Percentiles rank a stretch among this genome's conserved stretches.
These are phyloP conservation scores for Cutaneotrichosporon sp. DNA, from an alignment of 1,284 basidiomycete species.

Conservation along the genomic window DNA sequence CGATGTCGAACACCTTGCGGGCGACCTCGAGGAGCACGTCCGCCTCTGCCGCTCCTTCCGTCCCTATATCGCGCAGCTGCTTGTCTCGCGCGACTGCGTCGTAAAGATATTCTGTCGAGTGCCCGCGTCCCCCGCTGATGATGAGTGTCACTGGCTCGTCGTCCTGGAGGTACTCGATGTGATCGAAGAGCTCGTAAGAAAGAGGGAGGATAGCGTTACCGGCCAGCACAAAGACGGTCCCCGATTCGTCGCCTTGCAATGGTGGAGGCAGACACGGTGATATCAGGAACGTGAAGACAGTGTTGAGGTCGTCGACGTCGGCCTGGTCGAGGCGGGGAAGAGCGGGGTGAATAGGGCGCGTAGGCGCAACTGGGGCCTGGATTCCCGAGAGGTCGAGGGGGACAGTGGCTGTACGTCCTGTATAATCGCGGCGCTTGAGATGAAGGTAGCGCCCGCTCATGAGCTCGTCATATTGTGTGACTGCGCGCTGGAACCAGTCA, in stretches of 20 bases:
- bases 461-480: background rate
- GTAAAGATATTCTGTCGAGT: background rate
- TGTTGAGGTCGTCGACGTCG: slow-evolving; percentile 1
- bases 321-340: background rate
- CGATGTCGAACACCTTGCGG: slow-evolving; percentile 2
- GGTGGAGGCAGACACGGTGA: background rate
- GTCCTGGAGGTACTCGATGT: background rate
- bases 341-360: background rate
- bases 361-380: background rate
- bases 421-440: background rate
- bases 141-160: background rate
- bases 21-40: background rate
- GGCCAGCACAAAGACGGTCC: background rate
- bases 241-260: background rate
- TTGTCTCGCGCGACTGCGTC: background rate
- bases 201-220: background rate
- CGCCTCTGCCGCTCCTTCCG: background rate
- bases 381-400: background rate
- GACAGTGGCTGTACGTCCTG: background rate
- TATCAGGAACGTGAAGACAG: background rate
- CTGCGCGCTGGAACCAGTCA: background rate
- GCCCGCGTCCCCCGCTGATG: background rate
- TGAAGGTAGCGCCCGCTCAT: background rate
- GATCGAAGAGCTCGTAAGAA: background rate
- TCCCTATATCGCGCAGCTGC: background rate